Evolutionary conservation across 306 rosid genomes (phyloP).

Genomic region (Prunus padus): DNA sequence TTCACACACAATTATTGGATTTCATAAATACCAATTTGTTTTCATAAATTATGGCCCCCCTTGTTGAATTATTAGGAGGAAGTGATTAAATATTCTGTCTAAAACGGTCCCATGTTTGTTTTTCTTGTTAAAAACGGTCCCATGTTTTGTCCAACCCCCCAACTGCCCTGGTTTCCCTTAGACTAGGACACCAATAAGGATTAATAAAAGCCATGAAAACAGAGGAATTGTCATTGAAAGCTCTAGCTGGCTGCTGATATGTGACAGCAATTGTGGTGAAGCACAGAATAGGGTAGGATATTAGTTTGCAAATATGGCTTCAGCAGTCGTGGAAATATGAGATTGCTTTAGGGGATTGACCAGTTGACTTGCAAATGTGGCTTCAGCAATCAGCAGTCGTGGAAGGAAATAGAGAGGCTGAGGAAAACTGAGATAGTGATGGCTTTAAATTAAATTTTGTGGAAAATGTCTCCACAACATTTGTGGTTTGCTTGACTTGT

Average conservation of each 20-base stretch:
- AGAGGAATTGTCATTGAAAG: constrained; percentile 27
- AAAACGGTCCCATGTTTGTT: no score
- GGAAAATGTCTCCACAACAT: no score
- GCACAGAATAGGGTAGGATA: neutral
- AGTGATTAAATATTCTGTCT: neutral
- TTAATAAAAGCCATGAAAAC: constrained; percentile 25
- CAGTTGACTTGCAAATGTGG: no score
- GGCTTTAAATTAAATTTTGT: no score
- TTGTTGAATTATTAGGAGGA: neutral
- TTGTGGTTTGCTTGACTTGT: no score
- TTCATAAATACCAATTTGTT: no score
- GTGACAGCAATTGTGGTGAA: constrained; percentile 5
- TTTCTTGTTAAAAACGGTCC: neutral
- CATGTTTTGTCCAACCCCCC: neutral
- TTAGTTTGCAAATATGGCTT: neutral
- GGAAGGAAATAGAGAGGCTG: no score
- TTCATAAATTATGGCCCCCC: neutral
- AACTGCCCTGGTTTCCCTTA: neutral
- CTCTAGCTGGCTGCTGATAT: no score
- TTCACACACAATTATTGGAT: neutral
- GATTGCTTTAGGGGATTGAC: no score
- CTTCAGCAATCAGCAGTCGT: no score
- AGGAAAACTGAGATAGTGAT: no score
- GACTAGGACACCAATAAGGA: neutral
- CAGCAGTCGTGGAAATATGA: no score